Evolutionary conservation across 2,329 filamentous ascomycete species (phyloP).

Genomic region (Diplodia intermedia): DNA sequence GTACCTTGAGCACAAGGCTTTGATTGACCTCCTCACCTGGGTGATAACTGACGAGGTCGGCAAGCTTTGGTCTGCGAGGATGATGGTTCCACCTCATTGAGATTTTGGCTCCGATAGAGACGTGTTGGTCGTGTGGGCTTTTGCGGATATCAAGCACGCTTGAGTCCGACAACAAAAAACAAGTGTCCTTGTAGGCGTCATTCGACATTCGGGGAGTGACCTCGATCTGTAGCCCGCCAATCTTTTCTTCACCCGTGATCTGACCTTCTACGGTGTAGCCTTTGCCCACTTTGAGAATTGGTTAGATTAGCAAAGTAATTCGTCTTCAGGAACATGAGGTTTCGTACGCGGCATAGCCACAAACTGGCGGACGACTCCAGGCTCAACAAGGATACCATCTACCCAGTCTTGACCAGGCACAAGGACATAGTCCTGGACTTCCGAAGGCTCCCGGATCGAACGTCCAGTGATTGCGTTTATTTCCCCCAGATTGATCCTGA

Average conservation of each 20-base stretch:
- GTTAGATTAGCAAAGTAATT: too few species aligned
- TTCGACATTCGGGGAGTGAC: not conserved
- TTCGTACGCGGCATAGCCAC: not conserved
- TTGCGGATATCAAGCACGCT: too few species aligned
- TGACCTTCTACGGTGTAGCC: not conserved
- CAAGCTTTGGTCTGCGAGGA: too few species aligned
- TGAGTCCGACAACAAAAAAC: too few species aligned
- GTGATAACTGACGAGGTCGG: too few species aligned
- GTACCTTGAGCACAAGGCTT: too few species aligned
- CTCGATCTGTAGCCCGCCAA: not conserved
- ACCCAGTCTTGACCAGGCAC: not conserved
- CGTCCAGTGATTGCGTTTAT: not conserved
- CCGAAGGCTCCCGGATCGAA: not conserved
- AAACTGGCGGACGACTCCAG: not conserved
- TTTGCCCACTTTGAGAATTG: not conserved
- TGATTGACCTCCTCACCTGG: too few species aligned
- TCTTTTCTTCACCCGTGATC: not conserved
- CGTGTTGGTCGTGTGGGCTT: too few species aligned
- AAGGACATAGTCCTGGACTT: not conserved
- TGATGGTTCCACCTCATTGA: too few species aligned
- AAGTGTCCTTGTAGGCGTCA: too few species aligned
- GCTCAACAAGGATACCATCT: not conserved
- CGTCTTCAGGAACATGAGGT: too few species aligned
- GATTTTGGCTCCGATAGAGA: too few species aligned
- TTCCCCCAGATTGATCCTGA: not conserved